Base-by-base conservation (phyloP, 2,329 filamentous ascomycete genomes). In the Macroventuria anomochaeta region DNA sequence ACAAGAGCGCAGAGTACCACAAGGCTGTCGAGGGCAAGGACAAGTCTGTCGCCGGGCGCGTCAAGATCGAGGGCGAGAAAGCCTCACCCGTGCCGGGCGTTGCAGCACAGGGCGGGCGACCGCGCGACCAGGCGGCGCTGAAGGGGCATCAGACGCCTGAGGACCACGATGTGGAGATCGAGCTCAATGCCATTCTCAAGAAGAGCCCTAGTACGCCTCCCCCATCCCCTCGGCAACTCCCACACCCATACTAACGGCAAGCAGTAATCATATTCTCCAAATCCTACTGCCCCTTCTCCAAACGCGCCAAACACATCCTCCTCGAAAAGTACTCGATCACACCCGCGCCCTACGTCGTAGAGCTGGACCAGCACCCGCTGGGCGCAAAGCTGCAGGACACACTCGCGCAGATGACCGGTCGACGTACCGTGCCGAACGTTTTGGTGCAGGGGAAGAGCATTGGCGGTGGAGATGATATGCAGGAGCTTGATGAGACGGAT, bases 221-320 rank as follows among this genome's bases (percentile, higher is more conserved):
- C 15, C 3, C 43, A 15, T n/a, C n/a, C 5, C 23, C 6, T 38
- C 6, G 15, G 23, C n/a, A 13, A n/a, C n/a, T n/a, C n/a, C n/a
- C n/a, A n/a, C n/a, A n/a, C 23, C 7, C 5, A 34, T n/a, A 26
- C 58, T 66, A 54, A 65, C 20, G 7, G 12, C 3, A 11, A 23
- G 5, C 61, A 95, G 91, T 97, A 55, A 90, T 97, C 72, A 91
- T 99, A 66, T 97, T 97, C 79, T 96, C 92, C 60, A 97, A 99
- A 76, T 85, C 89, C 1, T 96, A 93, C 77, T 99, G 95, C 75
- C 91, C 89, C 0, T 88, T 85, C 77, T 97, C 92, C 44, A 88
- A 87, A 71, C 87, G 86, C 64, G 95, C 95, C 38, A 99, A 99
- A 77, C 81, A 82, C 36, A 84, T 97, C 50, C 84, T 99, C 33